Percentiles rank a stretch among this genome's conserved stretches.
Evolutionary conservation across 371 early-diverging fungal species (phyloP).

Genomic region (Mortierella sp.): DNA sequence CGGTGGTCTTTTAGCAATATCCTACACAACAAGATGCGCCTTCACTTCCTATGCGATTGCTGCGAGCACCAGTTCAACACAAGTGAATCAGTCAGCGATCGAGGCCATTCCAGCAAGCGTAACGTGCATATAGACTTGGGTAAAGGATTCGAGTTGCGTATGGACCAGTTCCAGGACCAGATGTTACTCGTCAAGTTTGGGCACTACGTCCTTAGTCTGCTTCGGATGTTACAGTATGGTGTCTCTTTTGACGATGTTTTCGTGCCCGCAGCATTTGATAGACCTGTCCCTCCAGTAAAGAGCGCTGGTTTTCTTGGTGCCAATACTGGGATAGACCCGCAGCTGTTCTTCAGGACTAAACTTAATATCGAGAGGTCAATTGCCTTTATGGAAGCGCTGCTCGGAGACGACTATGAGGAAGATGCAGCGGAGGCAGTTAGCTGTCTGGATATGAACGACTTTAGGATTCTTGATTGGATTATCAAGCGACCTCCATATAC

Average conservation of each 20-base stretch:
- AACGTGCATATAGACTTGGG: conserved; percentile 33
- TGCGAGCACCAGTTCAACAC: conserved; percentile 26
- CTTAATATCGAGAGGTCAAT: conserved; percentile 39
- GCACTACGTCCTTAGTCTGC: conserved; percentile 38
- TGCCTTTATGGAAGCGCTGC: conserved; percentile 38
- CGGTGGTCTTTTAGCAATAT: conserved; percentile 39
- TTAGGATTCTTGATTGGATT: conserved; percentile 35
- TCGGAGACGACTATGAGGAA: conserved; percentile 37
- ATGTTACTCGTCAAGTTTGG: conserved; percentile 41
- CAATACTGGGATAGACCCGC: conserved; percentile 20
- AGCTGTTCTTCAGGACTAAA: conserved; percentile 24
- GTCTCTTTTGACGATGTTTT: conserved; percentile 32
- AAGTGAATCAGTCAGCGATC: not conserved
- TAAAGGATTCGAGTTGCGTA: conserved; percentile 42
- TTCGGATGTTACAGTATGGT: conserved; percentile 48
- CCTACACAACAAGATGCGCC: conserved; percentile 49
- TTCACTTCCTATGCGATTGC: conserved; percentile 47
- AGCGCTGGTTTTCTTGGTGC: conserved; percentile 10
- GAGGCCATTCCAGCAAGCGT: conserved; percentile 2
- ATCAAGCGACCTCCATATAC: conserved; percentile 36
- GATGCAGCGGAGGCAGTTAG: conserved; percentile 17
- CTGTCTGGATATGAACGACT: conserved; percentile 36
- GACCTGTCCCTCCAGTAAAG: conserved; percentile 16
- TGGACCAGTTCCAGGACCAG: conserved; percentile 46
- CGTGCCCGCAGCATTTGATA: conserved; percentile 44